These are phyloP conservation scores for Hypoxylon sp. DNA, from an alignment of 2,329 filamentous ascomycete genomes.

Conservation along the genomic window DNA sequence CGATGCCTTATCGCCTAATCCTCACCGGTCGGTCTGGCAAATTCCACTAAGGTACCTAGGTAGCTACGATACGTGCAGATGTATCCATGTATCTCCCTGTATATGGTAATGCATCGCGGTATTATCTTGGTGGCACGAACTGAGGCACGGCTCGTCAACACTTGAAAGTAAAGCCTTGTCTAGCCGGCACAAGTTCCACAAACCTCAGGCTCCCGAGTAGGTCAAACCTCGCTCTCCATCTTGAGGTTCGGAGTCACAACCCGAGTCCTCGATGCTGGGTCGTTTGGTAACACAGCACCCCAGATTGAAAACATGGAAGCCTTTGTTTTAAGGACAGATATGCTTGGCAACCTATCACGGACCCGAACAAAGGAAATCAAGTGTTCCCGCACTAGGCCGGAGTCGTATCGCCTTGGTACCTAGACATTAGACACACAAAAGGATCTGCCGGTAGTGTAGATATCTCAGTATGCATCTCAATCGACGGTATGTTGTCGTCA, in stretches of 20 bases:
- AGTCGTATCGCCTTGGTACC: constrained; percentile 8
- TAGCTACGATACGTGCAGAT: constrained; percentile 28
- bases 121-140: constrained; percentile 18
- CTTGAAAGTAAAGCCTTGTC: constrained; percentile 33
- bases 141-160: constrained; percentile 16
- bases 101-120: constrained; percentile 18
- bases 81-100: constrained; percentile 12
- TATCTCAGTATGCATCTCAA: background rate
- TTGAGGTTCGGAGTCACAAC: constrained; percentile 34
- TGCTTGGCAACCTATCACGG: constrained; percentile 15
- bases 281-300: constrained; percentile 29
- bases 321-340: constrained; percentile 22
- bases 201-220: constrained; percentile 12
- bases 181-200: constrained; percentile 27
- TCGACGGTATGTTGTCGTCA: background rate
- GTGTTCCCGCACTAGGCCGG: constrained; percentile 2
- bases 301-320: constrained; percentile 14
- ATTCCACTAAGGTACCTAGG: constrained; percentile 16
- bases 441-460: constrained; percentile 15
- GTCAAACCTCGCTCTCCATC: constrained; percentile 23
- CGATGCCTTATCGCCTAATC: constrained; percentile 40
- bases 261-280: constrained; percentile 42
- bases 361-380: constrained; percentile 9
- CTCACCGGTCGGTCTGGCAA: constrained; percentile 46
- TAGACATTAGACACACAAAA: background rate